Percentiles rank a stretch among this genome's conserved stretches.
Evolutionary conservation across 2,329 filamentous ascomycete genomes (phyloP).

Genomic region (Fusarium sp.): DNA sequence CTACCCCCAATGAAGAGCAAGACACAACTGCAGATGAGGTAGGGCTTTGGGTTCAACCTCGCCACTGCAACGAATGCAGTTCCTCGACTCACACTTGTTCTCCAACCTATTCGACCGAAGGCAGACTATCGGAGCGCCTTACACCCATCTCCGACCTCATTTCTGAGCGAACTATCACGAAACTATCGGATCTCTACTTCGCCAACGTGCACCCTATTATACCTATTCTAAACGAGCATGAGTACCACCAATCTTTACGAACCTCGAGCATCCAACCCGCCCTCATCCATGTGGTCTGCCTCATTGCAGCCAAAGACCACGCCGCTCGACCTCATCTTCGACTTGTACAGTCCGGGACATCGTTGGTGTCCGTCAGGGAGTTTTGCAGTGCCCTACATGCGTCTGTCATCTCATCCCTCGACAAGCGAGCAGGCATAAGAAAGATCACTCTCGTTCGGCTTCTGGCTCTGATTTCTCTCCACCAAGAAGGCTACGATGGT

Average conservation of each 20-base stretch:
- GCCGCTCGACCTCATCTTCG: neutral
- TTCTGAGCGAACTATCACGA: neutral
- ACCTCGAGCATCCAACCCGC: neutral
- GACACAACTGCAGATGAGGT: neutral
- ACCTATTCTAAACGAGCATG: neutral
- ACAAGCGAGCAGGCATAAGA: neutral
- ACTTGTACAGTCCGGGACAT: neutral
- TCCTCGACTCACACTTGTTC: neutral
- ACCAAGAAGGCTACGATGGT: slow-evolving; percentile 3
- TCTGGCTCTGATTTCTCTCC: neutral
- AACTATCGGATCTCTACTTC: slow-evolving; percentile 1
- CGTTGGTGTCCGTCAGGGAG: neutral
- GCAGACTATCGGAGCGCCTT: neutral
- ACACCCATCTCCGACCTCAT: neutral
- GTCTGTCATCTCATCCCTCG: neutral
- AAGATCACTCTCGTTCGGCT: neutral
- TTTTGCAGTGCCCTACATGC: neutral
- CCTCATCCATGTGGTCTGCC: neutral
- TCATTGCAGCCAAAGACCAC: neutral
- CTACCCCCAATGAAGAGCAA: neutral
- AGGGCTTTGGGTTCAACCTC: neutral
- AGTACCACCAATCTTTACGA: neutral
- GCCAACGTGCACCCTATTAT: neutral
- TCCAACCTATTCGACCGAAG: neutral
- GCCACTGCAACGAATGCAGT: too few relatives aligned